Base-by-base conservation (phyloP, 148 eudicot species). In the Spergularia marina region DNA sequence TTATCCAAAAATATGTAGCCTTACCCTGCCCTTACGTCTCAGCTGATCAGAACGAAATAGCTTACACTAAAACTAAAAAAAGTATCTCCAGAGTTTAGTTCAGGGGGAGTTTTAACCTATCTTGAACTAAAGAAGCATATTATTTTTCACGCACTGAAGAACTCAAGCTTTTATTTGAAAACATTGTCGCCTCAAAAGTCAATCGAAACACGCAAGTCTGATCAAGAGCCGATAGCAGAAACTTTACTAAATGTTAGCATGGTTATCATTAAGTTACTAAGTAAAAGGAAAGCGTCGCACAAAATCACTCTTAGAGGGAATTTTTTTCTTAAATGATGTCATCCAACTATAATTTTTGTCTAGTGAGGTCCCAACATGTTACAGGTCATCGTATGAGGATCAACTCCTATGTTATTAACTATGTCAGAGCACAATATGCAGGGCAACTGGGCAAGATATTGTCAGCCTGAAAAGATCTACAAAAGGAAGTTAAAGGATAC, bases 401-500 rank as follows among this genome's bases (percentile, higher is more conserved):
- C 54, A 57, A 67, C 7, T 68, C 49, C 61, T 57, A 62, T 76
- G n/a, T 25, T 4, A 62, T 65, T 44, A 5, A 21, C 62, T 62
- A 44, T n/a, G 65, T 18, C 70, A 14, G 56, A 67, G 34, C 23
- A 72, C 12, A 57, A 49, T 40, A 76, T 17, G 56, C 14, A 18
- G 10, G 2, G 44, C 44, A 41, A 23, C 60, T 41, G 52, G 14
- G 39, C 13, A 40, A 23, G 25, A 23, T 68, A 62, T 57, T 15
- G 59, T 68, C 44, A 41, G 8, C 44, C 6, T 41, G 44, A 34
- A 68, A 65, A 57, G 65, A 60, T 12, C 18, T 34, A 52, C 53
- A 59, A 39, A 66, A 82, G 53, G 14, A 68, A 76, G 51, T 23
- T 69, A 57, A 57, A 39, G 21, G 81, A 70, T 90, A 94, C 98